Evolutionary conservation across 2,329 filamentous ascomycete species (phyloP).

Genomic region (Drechslerella coelobrocha): DNA sequence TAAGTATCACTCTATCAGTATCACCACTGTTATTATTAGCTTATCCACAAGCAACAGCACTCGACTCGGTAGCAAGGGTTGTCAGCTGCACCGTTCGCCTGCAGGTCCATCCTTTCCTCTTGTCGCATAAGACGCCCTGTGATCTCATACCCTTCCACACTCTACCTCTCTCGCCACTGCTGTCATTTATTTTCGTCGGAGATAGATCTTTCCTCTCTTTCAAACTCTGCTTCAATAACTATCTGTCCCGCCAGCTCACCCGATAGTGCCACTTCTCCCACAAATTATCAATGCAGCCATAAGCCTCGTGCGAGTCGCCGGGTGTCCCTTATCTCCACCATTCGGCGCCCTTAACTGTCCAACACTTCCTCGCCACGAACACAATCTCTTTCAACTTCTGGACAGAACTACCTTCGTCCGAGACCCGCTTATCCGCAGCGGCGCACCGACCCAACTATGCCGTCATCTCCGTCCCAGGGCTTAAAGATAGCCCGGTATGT

Average conservation of each 20-base stretch:
- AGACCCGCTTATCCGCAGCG: neutral
- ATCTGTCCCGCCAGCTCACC: no score
- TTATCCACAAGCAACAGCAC: neutral
- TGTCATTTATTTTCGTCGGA: neutral
- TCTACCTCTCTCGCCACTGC: neutral
- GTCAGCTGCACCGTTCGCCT: constrained; percentile 48
- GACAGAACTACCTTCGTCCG: neutral
- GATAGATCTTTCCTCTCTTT: neutral
- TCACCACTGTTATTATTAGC: neutral
- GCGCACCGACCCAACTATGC: constrained; percentile 19
- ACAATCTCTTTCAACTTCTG: neutral
- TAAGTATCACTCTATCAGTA: neutral
- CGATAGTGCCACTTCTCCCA: neutral
- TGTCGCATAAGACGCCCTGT: constrained; percentile 35
- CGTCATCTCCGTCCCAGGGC: constrained; percentile 45
- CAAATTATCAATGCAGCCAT: constrained; percentile 1
- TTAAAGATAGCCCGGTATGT: constrained; percentile 43
- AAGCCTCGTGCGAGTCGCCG: neutral
- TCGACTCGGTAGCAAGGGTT: constrained; percentile 22
- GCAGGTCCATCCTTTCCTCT: constrained; percentile 42
- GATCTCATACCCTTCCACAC: constrained; percentile 39
- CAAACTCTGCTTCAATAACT: neutral
- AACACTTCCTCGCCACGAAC: neutral
- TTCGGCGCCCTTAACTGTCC: neutral
- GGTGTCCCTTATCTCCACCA: neutral